Evolutionary conservation across 2,329 filamentous ascomycete genomes (phyloP).

Genomic region (Trichophyton schoenleinii): DNA sequence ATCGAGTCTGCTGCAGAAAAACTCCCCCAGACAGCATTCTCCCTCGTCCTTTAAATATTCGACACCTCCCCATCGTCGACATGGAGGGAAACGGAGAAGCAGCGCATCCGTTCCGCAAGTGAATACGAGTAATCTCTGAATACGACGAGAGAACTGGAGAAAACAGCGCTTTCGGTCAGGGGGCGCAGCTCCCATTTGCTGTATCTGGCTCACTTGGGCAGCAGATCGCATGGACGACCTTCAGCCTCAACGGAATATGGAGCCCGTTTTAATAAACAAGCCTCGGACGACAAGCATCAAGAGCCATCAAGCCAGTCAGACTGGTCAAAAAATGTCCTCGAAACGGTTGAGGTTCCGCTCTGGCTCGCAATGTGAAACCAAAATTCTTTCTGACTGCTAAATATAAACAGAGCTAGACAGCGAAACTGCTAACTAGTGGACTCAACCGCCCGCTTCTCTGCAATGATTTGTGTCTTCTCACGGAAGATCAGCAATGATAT

Average conservation of each 20-base stretch:
- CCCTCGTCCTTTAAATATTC: neutral
- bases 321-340: neutral
- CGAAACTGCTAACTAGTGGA: too few species aligned
- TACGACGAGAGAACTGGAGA: neutral
- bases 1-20: neutral
- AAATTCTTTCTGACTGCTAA: neutral
- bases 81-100: neutral
- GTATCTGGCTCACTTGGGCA: neutral
- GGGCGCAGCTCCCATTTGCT: neutral
- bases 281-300: neutral
- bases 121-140: constrained; percentile 1
- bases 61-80: neutral
- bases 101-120: neutral
- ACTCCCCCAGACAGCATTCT: neutral
- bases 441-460: too few species aligned
- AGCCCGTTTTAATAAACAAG: neutral
- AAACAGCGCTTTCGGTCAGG: neutral
- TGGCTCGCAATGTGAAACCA: neutral
- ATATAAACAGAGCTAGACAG: too few species aligned
- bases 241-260: neutral
- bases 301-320: neutral
- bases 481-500: too few species aligned
- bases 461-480: too few species aligned
- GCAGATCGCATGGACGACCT: neutral
- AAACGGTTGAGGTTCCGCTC: neutral